A percentile compares a stretch with the other conserved stretches of the same genome.
Evolutionary conservation across 2,329 filamentous ascomycete species (phyloP).

Genomic region (Camillea tinctor): DNA sequence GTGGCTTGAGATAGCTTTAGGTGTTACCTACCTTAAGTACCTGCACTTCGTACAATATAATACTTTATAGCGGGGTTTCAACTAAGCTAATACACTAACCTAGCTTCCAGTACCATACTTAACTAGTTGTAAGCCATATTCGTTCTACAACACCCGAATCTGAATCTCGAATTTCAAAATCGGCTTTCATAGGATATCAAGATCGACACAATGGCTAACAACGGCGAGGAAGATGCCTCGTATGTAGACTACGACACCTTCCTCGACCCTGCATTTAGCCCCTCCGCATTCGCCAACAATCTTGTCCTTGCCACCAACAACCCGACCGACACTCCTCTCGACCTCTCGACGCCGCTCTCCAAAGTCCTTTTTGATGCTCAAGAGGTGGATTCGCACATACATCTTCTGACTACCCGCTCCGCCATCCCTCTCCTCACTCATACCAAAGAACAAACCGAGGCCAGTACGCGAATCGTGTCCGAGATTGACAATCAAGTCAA

Average conservation of each 20-base stretch:
- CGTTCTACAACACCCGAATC: too few species aligned
- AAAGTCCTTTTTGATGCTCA: conserved; percentile 94
- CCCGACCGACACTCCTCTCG: conserved; percentile 81
- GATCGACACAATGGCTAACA: conserved; percentile 29
- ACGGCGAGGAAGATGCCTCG: conserved; percentile 61
- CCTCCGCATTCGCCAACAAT: conserved; percentile 80
- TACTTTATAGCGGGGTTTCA: neutral
- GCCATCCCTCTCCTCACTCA: conserved; percentile 79
- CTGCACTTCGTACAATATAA: too few species aligned
- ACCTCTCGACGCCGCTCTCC: conserved; percentile 90
- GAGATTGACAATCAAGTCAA: conserved; percentile 79
- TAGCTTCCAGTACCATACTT: neutral
- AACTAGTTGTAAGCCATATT: too few species aligned
- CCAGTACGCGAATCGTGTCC: conserved; percentile 69
- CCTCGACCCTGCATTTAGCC: conserved; percentile 77
- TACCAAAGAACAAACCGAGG: conserved; percentile 70
- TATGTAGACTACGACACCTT: conserved; percentile 98
- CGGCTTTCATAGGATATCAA: too few species aligned
- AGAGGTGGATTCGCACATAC: conserved; percentile 94
- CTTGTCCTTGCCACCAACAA: conserved; percentile 92
- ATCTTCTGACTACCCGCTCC: conserved; percentile 80
- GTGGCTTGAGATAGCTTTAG: neutral
- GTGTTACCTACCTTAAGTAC: too few species aligned
- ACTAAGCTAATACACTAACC: too few species aligned
- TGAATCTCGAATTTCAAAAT: too few species aligned